Percentiles rank a stretch among this genome's conserved stretches.
phyloP scores from a whole-genome alignment of 2,329 filamentous ascomycete species.

The Arachnomyces sp. region DNA sequence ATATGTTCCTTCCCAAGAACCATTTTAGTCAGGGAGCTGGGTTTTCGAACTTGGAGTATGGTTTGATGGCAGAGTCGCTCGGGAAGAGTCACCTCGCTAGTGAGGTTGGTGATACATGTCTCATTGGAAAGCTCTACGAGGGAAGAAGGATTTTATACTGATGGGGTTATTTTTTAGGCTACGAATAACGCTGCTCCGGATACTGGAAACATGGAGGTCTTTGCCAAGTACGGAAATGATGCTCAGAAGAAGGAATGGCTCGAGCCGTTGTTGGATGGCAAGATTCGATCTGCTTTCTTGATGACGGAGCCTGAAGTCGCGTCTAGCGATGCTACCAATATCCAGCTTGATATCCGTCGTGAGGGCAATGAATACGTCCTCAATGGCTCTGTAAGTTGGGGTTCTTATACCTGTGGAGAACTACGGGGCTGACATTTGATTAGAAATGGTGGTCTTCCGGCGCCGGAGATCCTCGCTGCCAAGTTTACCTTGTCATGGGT shows the following conservation, averaged over 20 bases:
- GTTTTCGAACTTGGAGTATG: slow-evolving; percentile 93
- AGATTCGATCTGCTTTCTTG: slow-evolving; percentile 82
- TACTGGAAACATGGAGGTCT: slow-evolving; percentile 91
- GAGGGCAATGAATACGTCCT: slow-evolving; percentile 86
- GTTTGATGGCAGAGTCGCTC: slow-evolving; percentile 92
- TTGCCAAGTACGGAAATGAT: slow-evolving; percentile 84
- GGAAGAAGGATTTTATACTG: neutral
- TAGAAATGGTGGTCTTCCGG: slow-evolving; percentile 99
- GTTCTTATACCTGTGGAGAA: too few relatives aligned
- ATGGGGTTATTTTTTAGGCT: slow-evolving; percentile 40
- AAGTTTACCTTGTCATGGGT: slow-evolving; percentile 94
- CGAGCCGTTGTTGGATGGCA: slow-evolving; percentile 68
- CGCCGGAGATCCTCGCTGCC: slow-evolving; percentile 84
- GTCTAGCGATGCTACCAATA: slow-evolving; percentile 88
- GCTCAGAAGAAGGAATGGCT: slow-evolving; percentile 81
- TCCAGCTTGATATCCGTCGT: slow-evolving; percentile 70
- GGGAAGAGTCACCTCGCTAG: slow-evolving; percentile 78
- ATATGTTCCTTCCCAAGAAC: slow-evolving; percentile 92
- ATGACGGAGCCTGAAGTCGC: slow-evolving; percentile 92
- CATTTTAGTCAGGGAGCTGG: slow-evolving; percentile 95
- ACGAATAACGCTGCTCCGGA: slow-evolving; percentile 87
- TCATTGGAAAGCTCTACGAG: slow-evolving; percentile 21
- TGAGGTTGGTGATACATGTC: slow-evolving; percentile 41
- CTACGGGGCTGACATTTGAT: neutral
- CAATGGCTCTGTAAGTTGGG: slow-evolving; percentile 63